Evolutionary conservation across 1,284 basidiomycete genomes (phyloP), one percentile per base, ranked within the genome.

Genomic region (Ustilago tritici): DNA sequence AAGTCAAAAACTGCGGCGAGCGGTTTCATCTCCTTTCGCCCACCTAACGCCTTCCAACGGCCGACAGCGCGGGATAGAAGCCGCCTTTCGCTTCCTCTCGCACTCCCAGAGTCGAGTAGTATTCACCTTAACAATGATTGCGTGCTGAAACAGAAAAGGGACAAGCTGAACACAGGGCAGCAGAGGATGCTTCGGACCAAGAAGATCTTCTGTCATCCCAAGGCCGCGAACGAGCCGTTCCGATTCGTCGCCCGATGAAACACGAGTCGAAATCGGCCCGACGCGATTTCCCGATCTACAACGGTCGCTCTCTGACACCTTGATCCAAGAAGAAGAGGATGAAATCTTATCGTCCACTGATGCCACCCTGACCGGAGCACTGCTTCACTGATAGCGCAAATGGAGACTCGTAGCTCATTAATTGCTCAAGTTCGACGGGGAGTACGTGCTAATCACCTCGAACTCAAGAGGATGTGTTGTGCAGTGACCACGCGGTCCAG

Each of bases 1-100:
- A 34, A n/a, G n/a, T 28, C 17, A 61, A 61, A 61, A 61, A 61
- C 60, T 61, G 60, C 60, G 60, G 60, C 41, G 31, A 31, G 40
- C 32, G 19, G 28, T 35, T 34, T 49, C 28, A 31, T n/a, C n/a
- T 12, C 23, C 23, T 31, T 34, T 34, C 35, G 17, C 32, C 52
- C 31, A 23, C 19, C 34, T 52, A 31, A 3, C 28, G 12, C 7
- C 41, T 3, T 56, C 28, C 47, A 46, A 58, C 56, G 43, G 56
- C 56, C 46, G 56, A 49, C n/a, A 46, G 43, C 43, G 43, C n/a
- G 7, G n/a, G n/a, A 19, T 19, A n/a, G 40, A 41, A 15, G 11
- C 19, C n/a, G 43, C 17, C 7, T 46, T 28, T n/a, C 14, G 43
- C 43, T 46, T 46, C 7, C n/a, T 19, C 43, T n/a, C 9, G 4